Base-by-base conservation (phyloP, 345 rosid genomes). In the Melaleuca alternifolia region DNA sequence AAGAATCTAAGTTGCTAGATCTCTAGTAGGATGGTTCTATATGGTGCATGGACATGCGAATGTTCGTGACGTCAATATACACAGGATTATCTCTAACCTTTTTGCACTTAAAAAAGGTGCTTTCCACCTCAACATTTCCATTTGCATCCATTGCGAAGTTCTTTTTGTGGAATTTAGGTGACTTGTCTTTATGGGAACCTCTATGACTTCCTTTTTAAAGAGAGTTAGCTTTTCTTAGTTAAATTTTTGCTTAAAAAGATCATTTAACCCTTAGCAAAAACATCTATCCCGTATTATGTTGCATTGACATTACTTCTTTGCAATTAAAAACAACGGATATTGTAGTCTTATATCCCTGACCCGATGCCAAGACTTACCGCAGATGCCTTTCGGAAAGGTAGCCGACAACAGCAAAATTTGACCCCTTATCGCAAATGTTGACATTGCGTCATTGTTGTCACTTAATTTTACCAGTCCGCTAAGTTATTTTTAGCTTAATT, bases 11-110 rank as follows among this genome's bases (percentile, higher is more conserved):
- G 30, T 59, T 59, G 30, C 62, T 56, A 56, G 62, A 6, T 56
- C 65, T 5, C 7, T 57, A 12, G 33, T 57, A 57, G 65, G 16
- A 57, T 2, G 26, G 65, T 57, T 11, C 26, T 26, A 57, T 11
- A 30, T 0, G 3, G 4, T 6, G 30, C 65, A 57, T 5, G 65
- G 65, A 5, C 1, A 0, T 7, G 26, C 12, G 41, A 41, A 41
- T 41, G 4, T 41, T 41, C 41, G 41, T 41, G 4, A 41, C 41
- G 2, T 41, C 41, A 41, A 4, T 41, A 41, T 41, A 4, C 41
- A 4, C 4, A 15, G 30, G 65, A 57, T 41, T 41, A 41, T 57
- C 26, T 57, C 65, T 57, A 1, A 3, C 30, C 65, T 13, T 57
- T 57, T 3, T 26, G 8, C 65, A 26, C 26, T 26, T 57, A 11